These are phyloP conservation scores for Myxozyma melibiosi DNA, from an alignment of 805 yeast genomes.

Conservation along the genomic window DNA sequence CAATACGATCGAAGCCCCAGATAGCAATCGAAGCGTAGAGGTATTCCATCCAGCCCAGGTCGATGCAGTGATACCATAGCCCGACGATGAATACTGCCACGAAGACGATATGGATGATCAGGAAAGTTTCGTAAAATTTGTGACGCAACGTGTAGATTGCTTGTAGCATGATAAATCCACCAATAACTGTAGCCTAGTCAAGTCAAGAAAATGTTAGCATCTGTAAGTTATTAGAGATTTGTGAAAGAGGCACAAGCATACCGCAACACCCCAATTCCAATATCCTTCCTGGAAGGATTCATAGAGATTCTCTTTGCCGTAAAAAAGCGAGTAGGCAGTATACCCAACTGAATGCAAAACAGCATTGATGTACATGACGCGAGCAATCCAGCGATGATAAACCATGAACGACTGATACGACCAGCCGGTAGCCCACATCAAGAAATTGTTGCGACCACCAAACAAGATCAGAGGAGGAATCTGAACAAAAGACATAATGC, in stretches of 20 bases:
- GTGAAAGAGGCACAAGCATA: too few species aligned
- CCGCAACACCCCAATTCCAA: slow-evolving; percentile 6
- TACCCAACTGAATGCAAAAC: slow-evolving; percentile 12
- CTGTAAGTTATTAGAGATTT: not conserved
- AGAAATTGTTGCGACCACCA: slow-evolving; percentile 73
- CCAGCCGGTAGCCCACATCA: slow-evolving; percentile 64
- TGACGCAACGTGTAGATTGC: slow-evolving; percentile 19
- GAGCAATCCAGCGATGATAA: slow-evolving; percentile 61
- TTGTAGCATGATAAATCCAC: slow-evolving; percentile 13
- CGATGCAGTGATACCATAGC: slow-evolving; percentile 60
- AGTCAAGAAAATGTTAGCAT: not conserved
- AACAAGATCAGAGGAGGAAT: slow-evolving; percentile 62
- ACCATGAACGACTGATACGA: slow-evolving; percentile 60
- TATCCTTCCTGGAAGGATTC: not conserved
- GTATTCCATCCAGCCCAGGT: slow-evolving; percentile 48
- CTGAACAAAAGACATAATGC: slow-evolving; percentile 32
- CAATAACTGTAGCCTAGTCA: slow-evolving; percentile 3
- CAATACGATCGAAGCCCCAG: slow-evolving; percentile 69
- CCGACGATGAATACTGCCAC: slow-evolving; percentile 57
- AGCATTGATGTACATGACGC: slow-evolving; percentile 18
- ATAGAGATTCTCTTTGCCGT: not conserved
- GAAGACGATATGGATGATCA: slow-evolving; percentile 57
- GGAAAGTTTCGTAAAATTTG: slow-evolving; percentile 58
- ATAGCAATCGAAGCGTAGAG: slow-evolving; percentile 58
- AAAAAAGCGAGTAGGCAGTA: slow-evolving; percentile 6